Evolutionary conservation across 306 rosid species (phyloP), one percentile per base, ranked within the genome.

Genomic region (Cucumis hystrix): DNA sequence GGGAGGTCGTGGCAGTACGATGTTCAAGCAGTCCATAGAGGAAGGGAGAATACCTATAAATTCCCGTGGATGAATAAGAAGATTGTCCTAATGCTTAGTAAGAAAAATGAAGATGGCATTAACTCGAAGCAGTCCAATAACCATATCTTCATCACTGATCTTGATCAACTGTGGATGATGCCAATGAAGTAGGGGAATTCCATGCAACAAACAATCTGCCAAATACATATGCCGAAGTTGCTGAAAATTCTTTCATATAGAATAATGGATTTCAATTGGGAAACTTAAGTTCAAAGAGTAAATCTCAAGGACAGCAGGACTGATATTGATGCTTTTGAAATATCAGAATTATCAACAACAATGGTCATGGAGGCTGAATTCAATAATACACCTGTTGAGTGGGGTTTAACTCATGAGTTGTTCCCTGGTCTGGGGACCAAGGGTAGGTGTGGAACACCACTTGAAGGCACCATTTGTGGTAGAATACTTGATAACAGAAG

Each of bases 161-260:
- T 91, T 81, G 98, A 92, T 78, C 92, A 88, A 82, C 88, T 96
- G 79, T 96, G 84, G 93, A 87, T 85, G 97, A 88, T 86, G 85
- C 89, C 39, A 87, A 88, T 40, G 91, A 90, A 81, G 92, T 91
- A 45, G 87, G 79, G 75, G 92, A 84, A 86, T 82, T 89, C 84
- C 87, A 86, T 82, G 92, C 87, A 65, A 77, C 87, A 60, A 84
- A 82, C 80, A 88, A 81, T 66, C 91, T 96, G 82, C 71, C 90
- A 4, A 78, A 82, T 79, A 87, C 89, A 21, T 89, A 92, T 86
- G 81, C 86, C 78, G 96, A 85, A 58, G 88, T 87, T 82, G 80
- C 79, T 67, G 90, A 81, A 80, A 84, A 87, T 71, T 82, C 77
- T 83, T 77, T 74, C 84, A 75, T 47, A 73, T 82, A 81, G 74